Evolutionary conservation across 805 yeast species (phyloP).

Genomic region (Teunomyces panamensis): DNA sequence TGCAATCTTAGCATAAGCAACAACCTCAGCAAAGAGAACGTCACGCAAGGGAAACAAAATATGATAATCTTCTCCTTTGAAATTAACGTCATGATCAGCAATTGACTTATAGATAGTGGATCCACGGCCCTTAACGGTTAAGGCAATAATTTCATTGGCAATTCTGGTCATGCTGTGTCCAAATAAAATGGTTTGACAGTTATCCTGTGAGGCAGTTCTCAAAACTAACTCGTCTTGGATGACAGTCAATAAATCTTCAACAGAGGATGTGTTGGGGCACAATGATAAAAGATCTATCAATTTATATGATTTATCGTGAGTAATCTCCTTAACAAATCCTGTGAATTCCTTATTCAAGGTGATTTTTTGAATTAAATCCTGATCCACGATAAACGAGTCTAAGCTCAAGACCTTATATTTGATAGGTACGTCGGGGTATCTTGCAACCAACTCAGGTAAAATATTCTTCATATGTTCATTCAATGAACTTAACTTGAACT

Average conservation of each 20-base stretch:
- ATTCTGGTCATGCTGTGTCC: conserved; percentile 81
- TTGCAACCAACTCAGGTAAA: conserved; percentile 14
- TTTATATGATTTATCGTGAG: conserved; percentile 10
- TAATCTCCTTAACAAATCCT: conserved; percentile 10
- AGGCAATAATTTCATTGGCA: conserved; percentile 74
- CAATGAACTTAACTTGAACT: conserved; percentile 17
- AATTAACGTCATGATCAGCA: conserved; percentile 39
- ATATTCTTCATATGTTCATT: conserved; percentile 14
- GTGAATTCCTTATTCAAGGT: conserved; percentile 28
- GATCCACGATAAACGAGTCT: conserved; percentile 35
- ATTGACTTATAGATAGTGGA: conserved; percentile 53
- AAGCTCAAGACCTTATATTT: conserved; percentile 43
- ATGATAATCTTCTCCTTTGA: conserved; percentile 32
- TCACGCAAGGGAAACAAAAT: conserved; percentile 74
- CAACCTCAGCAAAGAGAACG: conserved; percentile 64
- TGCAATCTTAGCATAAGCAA: conserved; percentile 47
- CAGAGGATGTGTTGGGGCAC: conserved; percentile 55
- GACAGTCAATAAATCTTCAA: conserved; percentile 56
- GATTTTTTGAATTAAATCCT: conserved; percentile 27
- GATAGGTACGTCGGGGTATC: conserved; percentile 20
- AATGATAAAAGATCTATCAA: conserved; percentile 35
- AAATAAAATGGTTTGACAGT: conserved; percentile 58
- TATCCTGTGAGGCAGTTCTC: conserved; percentile 41
- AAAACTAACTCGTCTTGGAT: conserved; percentile 48
- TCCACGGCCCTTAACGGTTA: conserved; percentile 87